phyloP scores from a whole-genome alignment of 805 yeast species.

The Lipomyces chichibuensis region DNA sequence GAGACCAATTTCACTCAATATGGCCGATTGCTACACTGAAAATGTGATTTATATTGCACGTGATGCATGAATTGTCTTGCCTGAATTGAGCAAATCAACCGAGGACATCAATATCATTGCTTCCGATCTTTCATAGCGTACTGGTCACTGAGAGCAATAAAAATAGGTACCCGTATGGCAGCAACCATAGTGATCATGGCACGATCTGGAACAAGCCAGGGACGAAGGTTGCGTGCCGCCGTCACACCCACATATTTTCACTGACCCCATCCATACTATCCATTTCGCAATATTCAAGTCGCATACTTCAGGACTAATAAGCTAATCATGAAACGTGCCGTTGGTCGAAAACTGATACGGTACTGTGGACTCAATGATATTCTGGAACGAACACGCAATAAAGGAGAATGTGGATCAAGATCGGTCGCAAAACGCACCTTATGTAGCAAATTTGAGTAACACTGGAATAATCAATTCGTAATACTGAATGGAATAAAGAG shows the following conservation, averaged over 20 bases:
- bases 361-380: background rate
- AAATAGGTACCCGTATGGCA: background rate
- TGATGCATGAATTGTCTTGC: background rate
- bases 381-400: background rate
- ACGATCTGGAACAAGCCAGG: background rate
- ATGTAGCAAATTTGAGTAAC: background rate
- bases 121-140: background rate
- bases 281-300: background rate
- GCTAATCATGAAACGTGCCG: background rate
- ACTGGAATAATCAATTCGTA: background rate
- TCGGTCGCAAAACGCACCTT: background rate
- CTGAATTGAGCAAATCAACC: background rate
- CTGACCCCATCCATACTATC: background rate
- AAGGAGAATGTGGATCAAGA: background rate
- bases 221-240: background rate
- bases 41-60: background rate
- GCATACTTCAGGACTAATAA: background rate
- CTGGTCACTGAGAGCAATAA: background rate
- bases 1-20: background rate
- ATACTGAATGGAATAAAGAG: background rate
- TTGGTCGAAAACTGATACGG: background rate
- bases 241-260: background rate
- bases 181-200: background rate
- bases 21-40: background rate
- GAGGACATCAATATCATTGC: background rate